Base-by-base conservation (phyloP, 169 alveolate genomes). In the Plasmodium relictum region DNA sequence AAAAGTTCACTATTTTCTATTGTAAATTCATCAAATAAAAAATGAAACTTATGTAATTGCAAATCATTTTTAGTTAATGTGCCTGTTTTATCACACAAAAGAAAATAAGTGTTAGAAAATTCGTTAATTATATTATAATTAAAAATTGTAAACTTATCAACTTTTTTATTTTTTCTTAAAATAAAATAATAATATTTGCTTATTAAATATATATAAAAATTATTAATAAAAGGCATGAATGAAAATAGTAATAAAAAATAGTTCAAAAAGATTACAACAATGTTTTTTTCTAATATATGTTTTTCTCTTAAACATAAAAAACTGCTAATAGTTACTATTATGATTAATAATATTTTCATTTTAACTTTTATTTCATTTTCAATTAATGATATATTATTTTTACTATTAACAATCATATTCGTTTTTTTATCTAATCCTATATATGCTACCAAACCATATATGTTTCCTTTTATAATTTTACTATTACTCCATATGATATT, bases 371-470 rank as follows among this genome's bases (percentile, higher is more conserved):
- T 48, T 37, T 58, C 62, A 16, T 59, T 63, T 24, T 0, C 41
- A 63, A 63, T 12, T 31, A 63, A 26, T 10, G 63, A 22, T 18
- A 73, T 73, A 16, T 54, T 24, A 8, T 58, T 73, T 58, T 31
- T 45, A n/a, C 45, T 73, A 8, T 50, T 31, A 62, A 56, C 24
- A n/a, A 26, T 58, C 8, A 73, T 48, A 6, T 45, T 73, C 7
- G 73, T 39, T 61, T 73, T 73, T 58, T 73, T 73, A 24, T 73
- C 88, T 56, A 22, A 18, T 12, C 88, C 88, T 58, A 73, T 65
- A 45, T 73, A 73, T 14, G 61, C 58, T 24, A 73, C 88, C n/a
- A 73, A 65, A 8, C 88, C 88, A 73, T 73, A 73, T 6, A 73
- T 37, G 18, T 22, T 56, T n/a, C 88, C 72, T 65, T 45, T 7